Evolutionary conservation across 768 basidiomycete species (phyloP), one percentile per base, ranked within the genome.

Genomic region (Amanita pallidorosea): DNA sequence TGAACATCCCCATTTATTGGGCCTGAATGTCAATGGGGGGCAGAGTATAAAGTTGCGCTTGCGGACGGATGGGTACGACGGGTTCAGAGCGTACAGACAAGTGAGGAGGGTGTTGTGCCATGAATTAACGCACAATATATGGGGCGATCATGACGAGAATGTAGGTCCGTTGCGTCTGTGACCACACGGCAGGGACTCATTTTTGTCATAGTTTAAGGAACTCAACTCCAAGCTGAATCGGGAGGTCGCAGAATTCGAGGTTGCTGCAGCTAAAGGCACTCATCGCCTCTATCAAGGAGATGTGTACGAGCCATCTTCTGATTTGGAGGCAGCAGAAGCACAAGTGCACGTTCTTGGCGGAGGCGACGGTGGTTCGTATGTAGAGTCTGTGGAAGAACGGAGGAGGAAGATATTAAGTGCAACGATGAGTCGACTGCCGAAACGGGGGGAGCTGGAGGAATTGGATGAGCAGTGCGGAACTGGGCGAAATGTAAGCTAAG

Each of bases 121-220:
- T 60, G 87, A 88, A 59, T 65, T 88, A 34, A 68, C 85, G 18
- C 86, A 89, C 61, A 88, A 87, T 57, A 74, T 84, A 0, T 85
- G 80, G 77, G 69, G 76, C 3, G 78, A 81, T 54, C 86, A 89
- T 57, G 81, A 84, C 57, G 72, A 87, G 46, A 77, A 85, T 54
- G 87, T 86, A 54, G 60, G 83, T 69, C 4, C 35, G 25, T 20
- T 9, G 3, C 45, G 44, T 27, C 35, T 8, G 7, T 37, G 6
- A 33, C 52, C 8, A 6, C 4, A 20, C 4, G 7, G 22, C 11
- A 38, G n/a, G 41, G 22, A 44, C 53, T 33, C 17, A 38, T 18
- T 18, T 22, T 27, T 11, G 7, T 27, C 18, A 17, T 52, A 83
- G 88, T 89, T 89, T 62, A 88, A 87, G 59, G 73, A 76, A 53